Evolutionary conservation across 441 rosid genomes (phyloP).

Genomic region (Gossypium schwendimanii): DNA sequence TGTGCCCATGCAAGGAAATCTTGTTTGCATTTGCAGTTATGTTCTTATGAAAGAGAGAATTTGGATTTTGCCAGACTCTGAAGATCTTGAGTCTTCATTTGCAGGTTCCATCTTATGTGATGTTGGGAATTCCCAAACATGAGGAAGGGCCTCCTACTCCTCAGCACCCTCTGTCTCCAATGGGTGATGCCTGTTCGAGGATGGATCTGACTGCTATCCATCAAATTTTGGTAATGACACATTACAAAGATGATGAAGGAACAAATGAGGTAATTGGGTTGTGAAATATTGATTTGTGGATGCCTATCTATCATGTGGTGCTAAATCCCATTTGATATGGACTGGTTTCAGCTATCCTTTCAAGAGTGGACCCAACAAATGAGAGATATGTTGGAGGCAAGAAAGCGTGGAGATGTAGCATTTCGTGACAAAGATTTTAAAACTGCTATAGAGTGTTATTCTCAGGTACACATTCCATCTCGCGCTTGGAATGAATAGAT

Average conservation of each 20-base stretch:
- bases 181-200: constrained; percentile 80
- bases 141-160: constrained; percentile 81
- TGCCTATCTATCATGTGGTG: background rate
- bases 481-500: background rate
- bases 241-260: constrained; percentile 86
- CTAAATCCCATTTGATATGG: constrained; percentile 13
- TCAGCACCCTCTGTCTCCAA: constrained; percentile 68
- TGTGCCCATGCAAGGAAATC: background rate
- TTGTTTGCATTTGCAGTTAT: background rate
- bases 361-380: constrained; percentile 97
- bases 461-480: constrained; percentile 51
- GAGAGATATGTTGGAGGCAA: constrained; percentile 84
- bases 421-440: constrained; percentile 76
- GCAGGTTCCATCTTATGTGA: constrained; percentile 66
- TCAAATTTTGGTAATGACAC: constrained; percentile 69
- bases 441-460: constrained; percentile 68
- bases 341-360: constrained; percentile 57
- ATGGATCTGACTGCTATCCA: constrained; percentile 91
- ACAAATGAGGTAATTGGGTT: constrained; percentile 57
- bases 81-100: constrained; percentile 20
- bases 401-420: constrained; percentile 78
- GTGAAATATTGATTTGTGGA: background rate
- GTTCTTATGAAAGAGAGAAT: background rate
- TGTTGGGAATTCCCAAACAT: constrained; percentile 74
- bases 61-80: constrained; percentile 5